Base-by-base conservation (phyloP, 257 asterid species). In the Haberlea rhodopensis region DNA sequence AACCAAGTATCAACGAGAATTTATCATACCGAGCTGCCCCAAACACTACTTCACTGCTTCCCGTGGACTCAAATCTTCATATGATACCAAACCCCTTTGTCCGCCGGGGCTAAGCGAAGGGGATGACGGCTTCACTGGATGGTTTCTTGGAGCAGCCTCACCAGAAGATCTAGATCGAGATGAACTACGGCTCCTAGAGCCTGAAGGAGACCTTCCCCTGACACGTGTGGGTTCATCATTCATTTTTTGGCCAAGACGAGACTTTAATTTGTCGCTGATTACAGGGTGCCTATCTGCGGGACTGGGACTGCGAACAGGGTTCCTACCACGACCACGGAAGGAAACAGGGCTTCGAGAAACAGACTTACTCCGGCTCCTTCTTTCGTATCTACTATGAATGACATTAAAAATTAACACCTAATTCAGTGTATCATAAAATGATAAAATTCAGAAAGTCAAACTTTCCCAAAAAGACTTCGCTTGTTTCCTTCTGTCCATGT, bases 191-290 rank as follows among this genome's bases (percentile, higher is more conserved):
- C 89, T 82, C 74, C 82, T 81, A 2, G 94, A 79, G 31, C 75
- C 79, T 19, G 95, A 85, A 37, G 66, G 57, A 19, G 91, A 76
- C 79, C 85, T 73, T 8, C 73, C 84, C 54, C 76, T 70, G 60
- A 28, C 61, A 31, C 64, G 80, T 10, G 68, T 64, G 34, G 60
- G 68, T 26, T 51, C 58, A 23, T 78, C 83, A 11, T 71, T 73
- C 53, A 68, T 78, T 27, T 60, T 75, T 57, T 94, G 90, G 71
- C 99, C 95, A 51, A 94, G 89, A 37, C 98, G 96, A 66, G 95
- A 87, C 72, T 86, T 90, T 34, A 94, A 67, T 67, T 75, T 77
- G 63, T 83, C 94, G 40, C 95, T 86, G 5, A 89, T 60, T 67
- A 69, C 64, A 23, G 80, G 85, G 20, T 66, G 83, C 74, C 80